Conservation (phyloP, 352 stramenopile genomes). For the Globisporangium canariense region DNA sequence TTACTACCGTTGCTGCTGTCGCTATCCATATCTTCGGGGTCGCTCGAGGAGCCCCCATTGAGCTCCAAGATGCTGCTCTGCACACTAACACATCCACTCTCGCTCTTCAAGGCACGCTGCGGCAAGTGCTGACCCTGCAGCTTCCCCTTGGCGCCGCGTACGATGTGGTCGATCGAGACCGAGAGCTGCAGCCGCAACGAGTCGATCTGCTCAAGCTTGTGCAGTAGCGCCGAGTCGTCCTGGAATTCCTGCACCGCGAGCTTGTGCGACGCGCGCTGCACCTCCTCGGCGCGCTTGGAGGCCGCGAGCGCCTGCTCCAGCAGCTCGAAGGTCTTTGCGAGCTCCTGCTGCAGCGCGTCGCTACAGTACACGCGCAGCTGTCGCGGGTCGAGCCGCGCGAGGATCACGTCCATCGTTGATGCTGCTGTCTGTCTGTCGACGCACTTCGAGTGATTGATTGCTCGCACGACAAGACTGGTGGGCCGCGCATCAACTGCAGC, state of each 20-base stretch:
- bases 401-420: conserved; percentile 23
- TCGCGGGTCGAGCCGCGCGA: conserved; percentile 16
- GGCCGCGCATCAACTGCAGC: no score
- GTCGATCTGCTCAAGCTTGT: conserved; percentile 17
- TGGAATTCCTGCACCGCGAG: conserved; percentile 13
- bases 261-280: conserved; percentile 17
- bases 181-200: conserved; percentile 16
- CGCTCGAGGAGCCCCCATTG: conserved; percentile 1
- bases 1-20: background rate
- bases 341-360: conserved; percentile 22
- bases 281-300: conserved; percentile 18
- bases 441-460: no score
- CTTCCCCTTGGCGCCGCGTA: conserved; percentile 1
- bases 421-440: background rate
- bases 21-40: background rate
- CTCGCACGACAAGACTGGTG: no score
- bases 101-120: conserved; percentile 6
- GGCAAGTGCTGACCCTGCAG: background rate
- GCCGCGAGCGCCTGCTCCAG: conserved; percentile 14
- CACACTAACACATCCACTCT: background rate
- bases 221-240: conserved; percentile 12
- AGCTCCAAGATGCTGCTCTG: background rate
- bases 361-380: conserved; percentile 21
- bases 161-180: conserved; percentile 18
- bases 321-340: conserved; percentile 14